Conservation (phyloP, 2,329 filamentous ascomycete species). For the Boeremia exigua region DNA sequence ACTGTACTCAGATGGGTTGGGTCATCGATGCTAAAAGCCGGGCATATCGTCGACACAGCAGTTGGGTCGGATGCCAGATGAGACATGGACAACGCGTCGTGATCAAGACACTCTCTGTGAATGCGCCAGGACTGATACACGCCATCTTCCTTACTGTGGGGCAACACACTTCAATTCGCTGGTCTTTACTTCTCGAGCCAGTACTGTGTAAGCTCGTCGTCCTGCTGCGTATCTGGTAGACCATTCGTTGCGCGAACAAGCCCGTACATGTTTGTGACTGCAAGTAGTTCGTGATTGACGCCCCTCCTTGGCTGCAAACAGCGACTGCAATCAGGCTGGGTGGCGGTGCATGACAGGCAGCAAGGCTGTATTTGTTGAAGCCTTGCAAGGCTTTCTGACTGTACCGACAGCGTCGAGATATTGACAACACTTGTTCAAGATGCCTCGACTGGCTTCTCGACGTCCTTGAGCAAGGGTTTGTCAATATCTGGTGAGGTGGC, state of each 20-base stretch:
- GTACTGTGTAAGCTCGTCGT: too few species aligned
- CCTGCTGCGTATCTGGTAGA: too few species aligned
- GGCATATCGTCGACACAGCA: too few species aligned
- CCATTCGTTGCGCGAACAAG: neutral
- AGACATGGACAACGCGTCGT: too few species aligned
- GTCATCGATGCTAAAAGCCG: too few species aligned
- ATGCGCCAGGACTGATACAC: too few species aligned
- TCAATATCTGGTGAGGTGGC: conserved; percentile 12
- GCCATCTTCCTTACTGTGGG: too few species aligned
- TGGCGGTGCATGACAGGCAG: conserved; percentile 4
- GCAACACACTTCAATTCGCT: too few species aligned
- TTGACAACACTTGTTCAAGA: neutral
- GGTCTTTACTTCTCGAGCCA: too few species aligned
- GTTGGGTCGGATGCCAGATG: too few species aligned
- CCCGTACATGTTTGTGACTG: neutral
- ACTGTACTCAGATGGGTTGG: too few species aligned
- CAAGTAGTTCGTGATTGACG: neutral
- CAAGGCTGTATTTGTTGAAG: neutral
- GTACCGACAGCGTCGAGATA: neutral
- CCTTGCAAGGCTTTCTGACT: neutral
- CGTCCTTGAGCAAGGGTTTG: neutral
- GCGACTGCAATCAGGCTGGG: neutral
- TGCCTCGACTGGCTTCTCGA: conserved; percentile 5
- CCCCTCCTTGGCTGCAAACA: conserved; percentile 2
- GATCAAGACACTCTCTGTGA: too few species aligned